These are phyloP conservation scores for Pisolithus sp. DNA, from an alignment of 768 basidiomycete species.

Conservation along the genomic window DNA sequence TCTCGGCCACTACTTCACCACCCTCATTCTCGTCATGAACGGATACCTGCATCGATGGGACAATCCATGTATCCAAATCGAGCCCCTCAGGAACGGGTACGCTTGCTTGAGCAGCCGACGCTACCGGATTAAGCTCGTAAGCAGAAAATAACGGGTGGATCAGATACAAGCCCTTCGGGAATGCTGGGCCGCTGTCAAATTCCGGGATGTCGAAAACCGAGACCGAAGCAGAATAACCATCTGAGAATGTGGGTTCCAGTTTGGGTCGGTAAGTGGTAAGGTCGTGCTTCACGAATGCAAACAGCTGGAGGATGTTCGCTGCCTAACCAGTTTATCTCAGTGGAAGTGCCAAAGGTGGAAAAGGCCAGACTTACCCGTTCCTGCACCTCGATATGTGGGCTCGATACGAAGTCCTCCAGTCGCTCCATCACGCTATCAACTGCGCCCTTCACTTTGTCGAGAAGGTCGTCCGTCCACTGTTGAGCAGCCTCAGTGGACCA, in stretches of 20 bases:
- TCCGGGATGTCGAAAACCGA: conserved; percentile 11
- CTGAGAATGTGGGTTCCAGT: conserved; percentile 20
- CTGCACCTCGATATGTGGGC: conserved; percentile 81
- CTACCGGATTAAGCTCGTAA: conserved; percentile 85
- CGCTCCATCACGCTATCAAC: conserved; percentile 58
- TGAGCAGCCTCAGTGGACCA: conserved; percentile 76
- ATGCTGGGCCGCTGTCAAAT: conserved; percentile 39
- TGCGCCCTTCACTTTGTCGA: conserved; percentile 55
- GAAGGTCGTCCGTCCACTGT: conserved; percentile 68
- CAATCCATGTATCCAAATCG: conserved; percentile 81
- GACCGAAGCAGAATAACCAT: conserved; percentile 34
- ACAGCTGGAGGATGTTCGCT: conserved; percentile 70
- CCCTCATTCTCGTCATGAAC: conserved; percentile 22
- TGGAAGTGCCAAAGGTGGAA: neutral
- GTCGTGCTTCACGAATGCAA: conserved; percentile 72
- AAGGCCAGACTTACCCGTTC: conserved; percentile 61
- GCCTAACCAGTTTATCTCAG: conserved; percentile 42
- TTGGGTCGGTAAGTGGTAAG: conserved; percentile 48
- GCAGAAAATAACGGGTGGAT: conserved; percentile 70
- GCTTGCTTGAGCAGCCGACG: conserved; percentile 68
- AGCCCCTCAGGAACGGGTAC: conserved; percentile 80
- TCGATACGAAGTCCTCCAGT: conserved; percentile 52
- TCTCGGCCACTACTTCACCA: conserved; percentile 27
- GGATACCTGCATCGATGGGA: conserved; percentile 46
- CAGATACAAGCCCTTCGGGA: conserved; percentile 87